phyloP scores from a whole-genome alignment of 768 basidiomycete genomes.

The Amyloporia xantha region DNA sequence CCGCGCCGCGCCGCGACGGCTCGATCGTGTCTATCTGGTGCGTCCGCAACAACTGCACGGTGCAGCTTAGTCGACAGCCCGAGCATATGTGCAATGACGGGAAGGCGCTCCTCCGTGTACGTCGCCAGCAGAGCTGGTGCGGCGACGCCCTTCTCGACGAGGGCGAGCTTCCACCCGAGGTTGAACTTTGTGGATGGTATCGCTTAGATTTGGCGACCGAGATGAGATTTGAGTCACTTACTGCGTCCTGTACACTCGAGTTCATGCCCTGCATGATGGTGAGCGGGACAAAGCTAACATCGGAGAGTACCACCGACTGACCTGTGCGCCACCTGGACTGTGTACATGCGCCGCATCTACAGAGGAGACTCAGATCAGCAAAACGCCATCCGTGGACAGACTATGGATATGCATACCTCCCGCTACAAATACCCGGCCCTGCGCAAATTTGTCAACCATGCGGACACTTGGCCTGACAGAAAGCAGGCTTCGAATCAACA shows the following conservation, averaged over 20 bases:
- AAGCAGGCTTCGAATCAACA: constrained; percentile 2
- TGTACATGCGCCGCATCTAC: constrained; percentile 46
- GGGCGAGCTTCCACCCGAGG: constrained; percentile 26
- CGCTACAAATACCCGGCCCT: constrained; percentile 36
- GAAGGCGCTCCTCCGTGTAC: constrained; percentile 25
- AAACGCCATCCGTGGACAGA: too few relatives aligned
- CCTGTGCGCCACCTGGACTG: constrained; percentile 38
- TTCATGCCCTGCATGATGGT: constrained; percentile 25
- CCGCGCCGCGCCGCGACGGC: not conserved
- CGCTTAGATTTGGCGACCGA: too few relatives aligned
- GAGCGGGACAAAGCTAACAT: not conserved
- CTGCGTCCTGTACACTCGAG: constrained; percentile 23
- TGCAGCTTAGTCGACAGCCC: constrained; percentile 15
- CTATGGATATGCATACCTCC: constrained; percentile 29
- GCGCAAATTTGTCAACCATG: constrained; percentile 36
- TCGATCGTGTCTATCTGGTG: not conserved
- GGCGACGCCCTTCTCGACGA: constrained; percentile 22
- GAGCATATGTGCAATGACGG: constrained; percentile 25
- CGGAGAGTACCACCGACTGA: constrained; percentile 1
- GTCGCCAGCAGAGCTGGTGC: constrained; percentile 20
- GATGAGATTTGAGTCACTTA: constrained; percentile 6
- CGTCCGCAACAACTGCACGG: not conserved
- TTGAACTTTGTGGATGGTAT: constrained; percentile 16
- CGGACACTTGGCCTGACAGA: constrained; percentile 44
- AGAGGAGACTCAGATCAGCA: not conserved